Evolutionary conservation across 345 rosid genomes (phyloP).

Genomic region (Gossypium stocksii): DNA sequence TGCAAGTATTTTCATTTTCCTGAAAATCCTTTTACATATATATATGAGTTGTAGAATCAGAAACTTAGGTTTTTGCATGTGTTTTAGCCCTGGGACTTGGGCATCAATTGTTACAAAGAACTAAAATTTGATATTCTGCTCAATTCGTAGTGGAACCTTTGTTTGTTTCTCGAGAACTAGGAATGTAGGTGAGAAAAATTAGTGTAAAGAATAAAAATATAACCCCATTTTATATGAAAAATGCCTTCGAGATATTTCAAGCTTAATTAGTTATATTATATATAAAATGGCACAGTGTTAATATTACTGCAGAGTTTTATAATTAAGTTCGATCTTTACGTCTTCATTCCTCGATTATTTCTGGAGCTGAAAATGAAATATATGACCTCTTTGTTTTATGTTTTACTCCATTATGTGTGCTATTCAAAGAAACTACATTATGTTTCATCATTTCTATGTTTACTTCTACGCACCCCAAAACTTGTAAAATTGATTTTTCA

Average conservation of each 20-base stretch:
- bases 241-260: too few relatives aligned
- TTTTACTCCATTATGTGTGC: background rate
- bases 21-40: background rate
- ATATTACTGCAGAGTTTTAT: too few relatives aligned
- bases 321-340: too few relatives aligned
- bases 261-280: too few relatives aligned
- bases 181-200: background rate
- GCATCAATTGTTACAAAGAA: background rate
- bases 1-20: too few relatives aligned
- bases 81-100: background rate
- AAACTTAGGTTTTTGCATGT: background rate
- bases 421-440: background rate
- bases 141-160: background rate
- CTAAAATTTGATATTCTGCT: background rate
- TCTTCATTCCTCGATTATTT: too few relatives aligned
- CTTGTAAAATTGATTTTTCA: too few relatives aligned
- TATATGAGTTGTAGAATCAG: background rate
- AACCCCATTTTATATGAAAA: too few relatives aligned
- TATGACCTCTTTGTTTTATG: too few relatives aligned
- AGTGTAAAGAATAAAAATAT: background rate
- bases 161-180: background rate
- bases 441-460: background rate
- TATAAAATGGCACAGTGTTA: too few relatives aligned
- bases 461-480: background rate
- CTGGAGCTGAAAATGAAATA: too few relatives aligned